Conservation (phyloP, 2,329 filamentous ascomycete genomes). For the Xenoacremonium recifei region DNA sequence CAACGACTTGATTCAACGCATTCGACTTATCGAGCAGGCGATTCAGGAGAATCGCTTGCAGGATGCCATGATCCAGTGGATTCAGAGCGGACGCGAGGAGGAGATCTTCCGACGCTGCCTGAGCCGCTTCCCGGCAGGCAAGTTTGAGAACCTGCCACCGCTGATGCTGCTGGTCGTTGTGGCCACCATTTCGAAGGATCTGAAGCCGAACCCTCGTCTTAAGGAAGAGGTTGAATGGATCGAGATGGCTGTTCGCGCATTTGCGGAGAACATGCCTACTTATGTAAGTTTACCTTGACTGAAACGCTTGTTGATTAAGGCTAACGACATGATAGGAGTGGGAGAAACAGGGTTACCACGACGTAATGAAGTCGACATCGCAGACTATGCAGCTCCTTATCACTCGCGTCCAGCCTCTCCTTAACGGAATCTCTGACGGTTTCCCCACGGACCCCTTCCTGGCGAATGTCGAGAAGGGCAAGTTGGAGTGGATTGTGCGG, state of each 20-base stretch:
- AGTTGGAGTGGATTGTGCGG: conserved; percentile 39
- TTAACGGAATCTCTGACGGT: conserved; percentile 33
- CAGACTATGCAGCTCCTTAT: conserved; percentile 40
- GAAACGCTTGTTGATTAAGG: not conserved
- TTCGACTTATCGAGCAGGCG: conserved; percentile 59
- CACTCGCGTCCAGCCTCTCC: conserved; percentile 32
- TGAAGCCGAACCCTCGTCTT: conserved; percentile 51
- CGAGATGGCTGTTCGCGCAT: conserved; percentile 56
- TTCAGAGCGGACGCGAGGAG: conserved; percentile 61
- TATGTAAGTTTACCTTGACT: conserved; percentile 45
- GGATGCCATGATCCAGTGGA: conserved; percentile 64
- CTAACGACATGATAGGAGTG: conserved; percentile 34
- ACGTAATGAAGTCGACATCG: conserved; percentile 38
- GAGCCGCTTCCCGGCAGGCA: conserved; percentile 35
- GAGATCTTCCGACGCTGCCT: conserved; percentile 57
- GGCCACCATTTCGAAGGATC: conserved; percentile 59
- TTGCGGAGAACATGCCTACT: conserved; percentile 46
- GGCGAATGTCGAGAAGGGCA: conserved; percentile 34
- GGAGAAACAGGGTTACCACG: conserved; percentile 34
- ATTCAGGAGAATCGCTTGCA: conserved; percentile 63
- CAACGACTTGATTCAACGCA: conserved; percentile 53
- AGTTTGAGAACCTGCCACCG: conserved; percentile 56
- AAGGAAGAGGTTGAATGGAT: conserved; percentile 59
- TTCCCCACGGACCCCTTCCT: conserved; percentile 41
- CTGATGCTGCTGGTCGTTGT: conserved; percentile 64